Evolutionary conservation across 495 filamentous ascomycete species (phyloP), one percentile per base, ranked within the genome.

Genomic region (Staphylotrichum tortipilum): DNA sequence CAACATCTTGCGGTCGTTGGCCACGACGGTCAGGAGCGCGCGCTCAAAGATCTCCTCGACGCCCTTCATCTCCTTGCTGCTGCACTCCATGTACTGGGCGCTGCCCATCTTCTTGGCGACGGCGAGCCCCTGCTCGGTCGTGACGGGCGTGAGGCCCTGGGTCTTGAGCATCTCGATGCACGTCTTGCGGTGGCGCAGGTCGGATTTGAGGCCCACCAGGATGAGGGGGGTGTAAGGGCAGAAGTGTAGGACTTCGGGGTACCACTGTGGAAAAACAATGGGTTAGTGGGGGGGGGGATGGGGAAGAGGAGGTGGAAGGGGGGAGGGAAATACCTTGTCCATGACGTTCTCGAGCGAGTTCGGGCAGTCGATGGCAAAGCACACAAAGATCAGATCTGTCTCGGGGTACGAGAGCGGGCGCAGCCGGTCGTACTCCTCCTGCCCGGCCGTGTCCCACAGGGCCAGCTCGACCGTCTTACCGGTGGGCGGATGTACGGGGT

Each of bases 161-260:
- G 91, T 95, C 68, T 92, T 94, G 67, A 98, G 87, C 53, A 98
- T 87, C 59, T 98, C 92, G 68, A 97, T 94, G 71, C 91, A 96
- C 31, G 85, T 88, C 63, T 86, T 82, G 73, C 97, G 96, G 67
- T 80, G 76, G 62, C 92, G 91, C 45, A 98, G 83, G 66, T 98
- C 92, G 38, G 90, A 95, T 65, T 98, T 98, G 47, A 98, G 79
- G 41, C 94, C 92, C 50, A 95, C 84, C 21, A 98, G 86, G 66
- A 98, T 84, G 42, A 98, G 80, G 3, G 92, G 92, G 2, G 92
- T 97, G 55, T 89, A 92, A 9, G 92, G 94, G 71, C 92, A 97
- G 75, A 98, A 98, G 66, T 98, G 92, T 43, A 97, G 80, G 55
- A 98, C 92, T 77, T 98, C 92, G 52, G 92, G 92, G 60, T 95